These are phyloP conservation scores for Paraphoma sp. DNA, from an alignment of 2,329 filamentous ascomycete genomes.

Conservation along the genomic window DNA sequence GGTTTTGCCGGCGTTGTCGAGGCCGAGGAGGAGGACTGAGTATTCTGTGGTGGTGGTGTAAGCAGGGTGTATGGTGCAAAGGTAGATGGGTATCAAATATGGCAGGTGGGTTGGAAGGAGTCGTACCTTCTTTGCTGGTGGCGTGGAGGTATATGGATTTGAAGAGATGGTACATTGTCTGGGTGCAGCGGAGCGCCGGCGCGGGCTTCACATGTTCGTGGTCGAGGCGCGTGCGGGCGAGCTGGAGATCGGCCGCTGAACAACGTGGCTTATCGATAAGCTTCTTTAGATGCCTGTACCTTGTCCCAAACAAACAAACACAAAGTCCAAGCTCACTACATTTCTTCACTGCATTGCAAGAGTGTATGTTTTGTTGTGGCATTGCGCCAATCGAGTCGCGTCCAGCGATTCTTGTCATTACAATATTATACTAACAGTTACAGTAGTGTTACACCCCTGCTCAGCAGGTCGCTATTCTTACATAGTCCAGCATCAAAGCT, in stretches of 20 bases:
- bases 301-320: neutral
- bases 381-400: constrained; percentile 2
- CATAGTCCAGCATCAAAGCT: constrained; percentile 1
- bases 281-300: neutral
- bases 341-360: neutral
- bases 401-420: neutral
- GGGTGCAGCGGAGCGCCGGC: constrained; percentile 9
- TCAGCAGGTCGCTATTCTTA: constrained; percentile 3
- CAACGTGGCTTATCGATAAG: constrained; percentile 3
- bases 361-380: neutral
- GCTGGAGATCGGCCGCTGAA: neutral
- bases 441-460: constrained; percentile 4
- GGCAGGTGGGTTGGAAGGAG: too few relatives aligned
- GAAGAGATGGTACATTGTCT: constrained; percentile 88
- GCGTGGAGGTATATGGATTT: constrained; percentile 95
- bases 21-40: constrained; percentile 93
- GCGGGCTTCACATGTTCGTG: constrained; percentile 27
- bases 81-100: neutral
- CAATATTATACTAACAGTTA: constrained; percentile 9
- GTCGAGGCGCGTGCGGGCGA: constrained; percentile 1
- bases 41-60: constrained; percentile 69
- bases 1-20: constrained; percentile 98
- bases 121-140: constrained; percentile 89
- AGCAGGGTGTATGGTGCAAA: constrained; percentile 1
- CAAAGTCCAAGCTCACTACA: too few relatives aligned